Evolutionary conservation across 2,329 filamentous ascomycete genomes (phyloP).

Genomic region (Orbilia brochopaga): DNA sequence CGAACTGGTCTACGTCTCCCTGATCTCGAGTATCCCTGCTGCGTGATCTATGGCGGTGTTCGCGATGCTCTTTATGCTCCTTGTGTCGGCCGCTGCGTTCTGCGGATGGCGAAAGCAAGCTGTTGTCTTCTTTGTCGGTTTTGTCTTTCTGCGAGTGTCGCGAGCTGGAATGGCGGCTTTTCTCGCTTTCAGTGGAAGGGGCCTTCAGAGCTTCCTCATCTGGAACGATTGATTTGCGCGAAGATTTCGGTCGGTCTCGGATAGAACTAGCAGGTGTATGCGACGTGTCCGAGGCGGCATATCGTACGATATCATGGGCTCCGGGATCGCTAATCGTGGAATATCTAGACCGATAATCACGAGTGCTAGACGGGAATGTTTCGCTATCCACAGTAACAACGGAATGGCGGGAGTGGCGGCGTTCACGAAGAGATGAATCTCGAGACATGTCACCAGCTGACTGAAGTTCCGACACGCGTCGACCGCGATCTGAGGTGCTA

Average conservation of each 20-base stretch:
- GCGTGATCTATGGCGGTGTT: slow-evolving; percentile 44
- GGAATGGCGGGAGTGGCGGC: slow-evolving; percentile 40
- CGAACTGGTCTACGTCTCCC: slow-evolving; percentile 35
- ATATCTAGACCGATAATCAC: slow-evolving; percentile 32
- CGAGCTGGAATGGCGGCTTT: slow-evolving; percentile 30
- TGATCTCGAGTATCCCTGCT: slow-evolving; percentile 32
- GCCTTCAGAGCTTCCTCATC: slow-evolving; percentile 24
- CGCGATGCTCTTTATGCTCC: slow-evolving; percentile 34
- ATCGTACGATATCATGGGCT: slow-evolving; percentile 36
- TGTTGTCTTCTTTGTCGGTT: slow-evolving; percentile 15
- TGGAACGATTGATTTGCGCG: slow-evolving; percentile 38
- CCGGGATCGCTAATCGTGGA: slow-evolving; percentile 38
- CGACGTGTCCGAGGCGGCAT: slow-evolving; percentile 40
- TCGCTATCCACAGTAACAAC: slow-evolving; percentile 43
- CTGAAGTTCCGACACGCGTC: slow-evolving; percentile 42
- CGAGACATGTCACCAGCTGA: slow-evolving; percentile 36
- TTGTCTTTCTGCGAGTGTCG: slow-evolving; percentile 38
- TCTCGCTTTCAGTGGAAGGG: slow-evolving; percentile 20
- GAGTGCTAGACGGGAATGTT: slow-evolving; percentile 14
- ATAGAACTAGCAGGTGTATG: slow-evolving; percentile 43
- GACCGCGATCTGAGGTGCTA: slow-evolving; percentile 15
- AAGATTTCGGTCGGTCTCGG: slow-evolving; percentile 34
- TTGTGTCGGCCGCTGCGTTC: slow-evolving; percentile 33
- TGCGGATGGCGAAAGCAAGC: slow-evolving; percentile 31
- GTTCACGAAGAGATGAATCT: slow-evolving; percentile 40